Conservation (phyloP, 176 grass and related monocot genomes). For the Ampelocalamus luodianensis region DNA sequence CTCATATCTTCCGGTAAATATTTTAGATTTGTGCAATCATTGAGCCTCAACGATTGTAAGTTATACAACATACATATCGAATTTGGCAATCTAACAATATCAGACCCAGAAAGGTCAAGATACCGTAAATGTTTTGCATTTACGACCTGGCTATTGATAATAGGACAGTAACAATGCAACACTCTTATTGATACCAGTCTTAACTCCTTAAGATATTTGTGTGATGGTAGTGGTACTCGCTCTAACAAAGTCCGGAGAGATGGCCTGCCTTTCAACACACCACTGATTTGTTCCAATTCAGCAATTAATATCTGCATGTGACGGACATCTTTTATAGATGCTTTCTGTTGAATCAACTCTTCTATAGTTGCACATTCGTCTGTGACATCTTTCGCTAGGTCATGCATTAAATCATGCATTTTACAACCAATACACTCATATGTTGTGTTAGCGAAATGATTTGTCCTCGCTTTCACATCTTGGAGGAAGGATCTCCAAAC, state of each 20-base stretch:
- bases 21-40: fast-evolving
- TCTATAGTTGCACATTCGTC: background rate
- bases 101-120: background rate
- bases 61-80: conserved; percentile 27
- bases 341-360: background rate
- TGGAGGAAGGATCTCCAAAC: conserved; percentile 37
- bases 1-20: background rate
- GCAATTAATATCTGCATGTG: background rate
- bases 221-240: too few species aligned
- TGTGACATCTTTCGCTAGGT: background rate
- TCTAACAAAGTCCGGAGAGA: conserved; percentile 14
- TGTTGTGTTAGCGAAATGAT: background rate
- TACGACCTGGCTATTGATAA: background rate
- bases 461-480: background rate
- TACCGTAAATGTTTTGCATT: conserved; percentile 9
- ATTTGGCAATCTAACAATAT: background rate
- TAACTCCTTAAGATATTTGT: background rate
- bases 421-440: background rate
- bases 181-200: conserved; percentile 2
- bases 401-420: conserved; percentile 50
- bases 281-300: background rate
- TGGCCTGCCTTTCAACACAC: background rate
- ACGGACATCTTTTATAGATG: background rate
- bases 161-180: background rate
- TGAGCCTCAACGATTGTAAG: conserved; percentile 5